Base-by-base conservation (phyloP, 768 basidiomycete species). In the Pulveroboletus sp. region DNA sequence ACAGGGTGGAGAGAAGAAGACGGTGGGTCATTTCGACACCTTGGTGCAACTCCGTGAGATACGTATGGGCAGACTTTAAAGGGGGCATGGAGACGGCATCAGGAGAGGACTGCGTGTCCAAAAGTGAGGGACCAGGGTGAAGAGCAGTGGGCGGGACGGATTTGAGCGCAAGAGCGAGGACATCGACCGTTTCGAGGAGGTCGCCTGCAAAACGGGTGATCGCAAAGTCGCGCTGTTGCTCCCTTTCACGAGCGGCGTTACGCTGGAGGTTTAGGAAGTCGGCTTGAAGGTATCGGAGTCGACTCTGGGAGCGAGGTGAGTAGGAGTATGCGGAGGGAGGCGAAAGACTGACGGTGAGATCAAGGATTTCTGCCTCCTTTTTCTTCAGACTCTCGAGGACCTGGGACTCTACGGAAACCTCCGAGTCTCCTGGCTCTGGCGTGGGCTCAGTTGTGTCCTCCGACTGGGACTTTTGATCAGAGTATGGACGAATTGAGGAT, bases 191-290 rank as follows among this genome's bases (percentile, higher is more conserved):
- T 58, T 91, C 86, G 40, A 93, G 81, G 47, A 93, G 78, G 73
- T 93, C 89, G n/a, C 75, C 73, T 9, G 96, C 95, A 67, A 99
- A 97, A 33, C 82, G 82, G 41, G 87, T 78, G 65, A 99, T 94
- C 51, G 93, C 94, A 71, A 87, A 97, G 69, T 96, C 92, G 51
- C 84, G 83, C 30, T 92, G 89, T 68, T 93, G 90, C 64, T 89
- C 84, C 74, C 89, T 92, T 72, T 98, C 96, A 53, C 88, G 80
- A 27, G 85, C 84, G 47, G 93, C 80, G 61, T 93, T 92, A 48
- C 93, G 88, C 65, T 94, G 93, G 39, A 96, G 77, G 69, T 98
- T 99, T 39, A 95, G 73, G 71, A 93, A 93, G 73, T 99, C 96
- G 60, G 96, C 96, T 65, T 93, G 87, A 50, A 90, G 76, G 66